Evolutionary conservation across 129 eudicot genomes (phyloP).

Genomic region (Flaveria ramosissima): DNA sequence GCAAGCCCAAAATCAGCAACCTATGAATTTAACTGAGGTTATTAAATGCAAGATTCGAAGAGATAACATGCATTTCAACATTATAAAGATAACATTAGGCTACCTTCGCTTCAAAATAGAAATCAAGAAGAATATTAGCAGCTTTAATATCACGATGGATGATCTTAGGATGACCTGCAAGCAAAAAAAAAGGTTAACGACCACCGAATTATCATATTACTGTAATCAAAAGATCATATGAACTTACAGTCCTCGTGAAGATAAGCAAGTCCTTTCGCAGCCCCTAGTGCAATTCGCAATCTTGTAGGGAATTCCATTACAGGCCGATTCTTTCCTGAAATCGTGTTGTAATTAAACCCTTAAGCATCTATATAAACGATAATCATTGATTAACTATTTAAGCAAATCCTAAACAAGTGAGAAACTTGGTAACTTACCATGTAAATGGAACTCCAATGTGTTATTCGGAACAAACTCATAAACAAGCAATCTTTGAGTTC

Average conservation of each 20-base stretch:
- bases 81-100: neutral
- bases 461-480: conserved; percentile 95
- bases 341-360: neutral
- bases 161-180: conserved; percentile 95
- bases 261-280: conserved; percentile 95
- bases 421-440: conserved; percentile 60
- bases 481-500: conserved; percentile 76
- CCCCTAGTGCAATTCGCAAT: conserved; percentile 84
- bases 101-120: conserved; percentile 92
- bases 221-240: neutral
- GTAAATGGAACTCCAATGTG: conserved; percentile 93
- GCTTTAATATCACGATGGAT: conserved; percentile 97
- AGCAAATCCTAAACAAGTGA: neutral
- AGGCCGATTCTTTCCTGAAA: conserved; percentile 81
- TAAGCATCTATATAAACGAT: neutral
- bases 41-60: neutral
- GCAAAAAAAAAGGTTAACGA: conserved; percentile 8
- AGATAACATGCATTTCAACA: neutral
- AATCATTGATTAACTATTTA: neutral
- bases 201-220: neutral
- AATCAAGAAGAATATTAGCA: conserved; percentile 84
- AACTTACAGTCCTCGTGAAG: conserved; percentile 91
- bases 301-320: conserved; percentile 76
- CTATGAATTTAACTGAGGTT: conserved; percentile 38
- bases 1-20: conserved; percentile 99